Percentiles rank a stretch among this genome's conserved stretches.
These are phyloP conservation scores for Cyberlindnera saturnus DNA, from an alignment of 805 yeast genomes.

Conservation along the genomic window DNA sequence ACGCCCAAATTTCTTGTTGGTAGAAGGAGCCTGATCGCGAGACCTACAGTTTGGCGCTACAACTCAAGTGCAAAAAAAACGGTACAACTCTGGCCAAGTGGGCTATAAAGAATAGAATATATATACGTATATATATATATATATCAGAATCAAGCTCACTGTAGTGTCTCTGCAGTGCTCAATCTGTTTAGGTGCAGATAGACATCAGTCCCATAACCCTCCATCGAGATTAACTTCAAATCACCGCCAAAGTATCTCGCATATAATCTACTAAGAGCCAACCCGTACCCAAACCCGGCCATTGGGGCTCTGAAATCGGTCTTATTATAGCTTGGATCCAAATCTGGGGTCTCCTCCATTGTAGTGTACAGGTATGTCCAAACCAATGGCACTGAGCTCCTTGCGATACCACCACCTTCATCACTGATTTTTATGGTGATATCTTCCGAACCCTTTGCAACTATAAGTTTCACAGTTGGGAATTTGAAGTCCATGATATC, in stretches of 20 bases:
- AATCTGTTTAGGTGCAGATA: constrained; percentile 80
- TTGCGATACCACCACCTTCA: constrained; percentile 91
- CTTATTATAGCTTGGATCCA: constrained; percentile 36
- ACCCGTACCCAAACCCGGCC: constrained; percentile 92
- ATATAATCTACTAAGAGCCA: constrained; percentile 79
- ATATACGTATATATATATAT: not conserved
- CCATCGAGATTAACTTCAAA: constrained; percentile 81
- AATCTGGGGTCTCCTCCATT: constrained; percentile 62
- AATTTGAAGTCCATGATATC: constrained; percentile 58
- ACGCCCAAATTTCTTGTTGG: too few relatives aligned
- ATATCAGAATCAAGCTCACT: constrained; percentile 4
- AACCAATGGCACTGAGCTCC: constrained; percentile 75
- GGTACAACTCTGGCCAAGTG: too few relatives aligned
- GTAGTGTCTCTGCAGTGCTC: constrained; percentile 36
- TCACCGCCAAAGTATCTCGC: constrained; percentile 92
- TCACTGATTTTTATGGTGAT: constrained; percentile 86
- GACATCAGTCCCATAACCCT: constrained; percentile 92
- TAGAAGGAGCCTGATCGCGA: too few relatives aligned
- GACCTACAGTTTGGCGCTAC: too few relatives aligned
- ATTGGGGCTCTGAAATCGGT: constrained; percentile 79
- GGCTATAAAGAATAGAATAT: not conserved
- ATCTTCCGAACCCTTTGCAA: constrained; percentile 85
- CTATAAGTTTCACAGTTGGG: constrained; percentile 82
- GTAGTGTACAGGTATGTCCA: constrained; percentile 93
- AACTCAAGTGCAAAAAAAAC: not conserved